Evolutionary conservation across 2,329 filamentous ascomycete genomes (phyloP).

Genomic region (Sphaerulina musiva): DNA sequence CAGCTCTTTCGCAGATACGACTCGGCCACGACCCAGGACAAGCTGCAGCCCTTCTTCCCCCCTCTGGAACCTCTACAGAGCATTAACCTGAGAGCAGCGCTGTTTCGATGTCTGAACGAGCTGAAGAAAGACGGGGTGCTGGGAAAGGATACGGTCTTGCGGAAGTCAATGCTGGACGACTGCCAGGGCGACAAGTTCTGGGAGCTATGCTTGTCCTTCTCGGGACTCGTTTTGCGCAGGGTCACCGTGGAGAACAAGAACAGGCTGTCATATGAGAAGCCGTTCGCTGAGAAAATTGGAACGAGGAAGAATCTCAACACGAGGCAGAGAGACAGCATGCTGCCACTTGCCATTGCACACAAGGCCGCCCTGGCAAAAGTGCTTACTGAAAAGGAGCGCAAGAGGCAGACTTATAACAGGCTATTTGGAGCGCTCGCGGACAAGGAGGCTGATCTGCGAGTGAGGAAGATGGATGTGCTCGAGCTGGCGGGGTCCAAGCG

Average conservation of each 20-base stretch:
- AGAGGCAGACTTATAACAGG: slow-evolving; percentile 53
- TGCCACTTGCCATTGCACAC: slow-evolving; percentile 66
- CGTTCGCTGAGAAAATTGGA: slow-evolving; percentile 49
- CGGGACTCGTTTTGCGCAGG: slow-evolving; percentile 72
- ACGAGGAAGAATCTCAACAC: slow-evolving; percentile 34
- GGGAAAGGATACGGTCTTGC: slow-evolving; percentile 69
- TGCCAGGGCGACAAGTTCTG: slow-evolving; percentile 88
- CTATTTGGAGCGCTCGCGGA: slow-evolving; percentile 51
- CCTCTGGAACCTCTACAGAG: slow-evolving; percentile 86
- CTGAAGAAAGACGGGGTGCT: slow-evolving; percentile 82
- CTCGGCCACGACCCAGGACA: slow-evolving; percentile 65
- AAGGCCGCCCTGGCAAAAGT: slow-evolving; percentile 57
- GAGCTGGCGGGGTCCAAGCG: slow-evolving; percentile 16
- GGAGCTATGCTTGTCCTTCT: slow-evolving; percentile 78
- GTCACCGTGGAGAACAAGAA: slow-evolving; percentile 45
- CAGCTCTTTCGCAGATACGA: slow-evolving; percentile 82
- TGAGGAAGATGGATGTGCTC: slow-evolving; percentile 40
- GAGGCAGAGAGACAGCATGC: slow-evolving; percentile 41
- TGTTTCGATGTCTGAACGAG: slow-evolving; percentile 74
- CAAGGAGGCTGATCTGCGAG: slow-evolving; percentile 45
- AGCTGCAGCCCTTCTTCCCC: slow-evolving; percentile 84
- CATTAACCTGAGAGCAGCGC: slow-evolving; percentile 75
- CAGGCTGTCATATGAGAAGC: slow-evolving; percentile 12
- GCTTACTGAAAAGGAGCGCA: slow-evolving; percentile 55
- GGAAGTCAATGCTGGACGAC: slow-evolving; percentile 95